Conservation (phyloP, 2,329 filamentous ascomycete genomes). For the Fusarium verrucosum region DNA sequence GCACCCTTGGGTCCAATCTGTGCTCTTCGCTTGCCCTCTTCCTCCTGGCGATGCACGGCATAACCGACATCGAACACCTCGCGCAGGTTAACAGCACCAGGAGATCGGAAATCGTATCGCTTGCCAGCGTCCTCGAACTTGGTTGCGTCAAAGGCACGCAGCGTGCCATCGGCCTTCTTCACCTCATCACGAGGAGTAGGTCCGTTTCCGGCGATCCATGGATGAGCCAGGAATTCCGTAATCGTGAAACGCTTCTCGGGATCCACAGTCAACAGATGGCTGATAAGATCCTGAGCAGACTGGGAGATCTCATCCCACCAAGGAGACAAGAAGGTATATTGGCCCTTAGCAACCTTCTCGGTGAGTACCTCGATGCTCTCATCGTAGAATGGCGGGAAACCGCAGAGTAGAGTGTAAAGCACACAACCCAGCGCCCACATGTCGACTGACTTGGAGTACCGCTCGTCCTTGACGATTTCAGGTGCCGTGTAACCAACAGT, state of each 20-base stretch:
- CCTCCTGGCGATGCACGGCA: slow-evolving; percentile 94
- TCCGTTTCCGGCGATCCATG: slow-evolving; percentile 82
- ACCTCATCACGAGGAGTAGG: slow-evolving; percentile 68
- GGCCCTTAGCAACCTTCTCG: slow-evolving; percentile 95
- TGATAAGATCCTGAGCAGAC: slow-evolving; percentile 91
- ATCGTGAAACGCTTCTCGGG: slow-evolving; percentile 96
- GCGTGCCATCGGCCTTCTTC: slow-evolving; percentile 55
- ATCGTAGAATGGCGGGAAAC: slow-evolving; percentile 98
- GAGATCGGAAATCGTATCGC: slow-evolving; percentile 91
- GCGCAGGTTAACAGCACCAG: slow-evolving; percentile 91
- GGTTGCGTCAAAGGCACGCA: slow-evolving; percentile 66
- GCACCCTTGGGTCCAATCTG: slow-evolving; percentile 78
- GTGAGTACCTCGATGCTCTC: slow-evolving; percentile 97
- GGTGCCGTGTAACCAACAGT: slow-evolving; percentile 98
- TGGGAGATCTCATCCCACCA: slow-evolving; percentile 99
- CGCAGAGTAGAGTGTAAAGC: slow-evolving; percentile 94
- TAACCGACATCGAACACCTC: slow-evolving; percentile 99
- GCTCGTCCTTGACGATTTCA: slow-evolving; percentile 98
- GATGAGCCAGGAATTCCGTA: slow-evolving; percentile 89
- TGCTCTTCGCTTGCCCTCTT: slow-evolving; percentile 91
- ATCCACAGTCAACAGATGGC: slow-evolving; percentile 91
- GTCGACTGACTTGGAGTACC: slow-evolving; percentile 98
- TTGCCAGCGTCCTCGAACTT: slow-evolving; percentile 68
- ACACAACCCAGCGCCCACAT: slow-evolving; percentile 99
- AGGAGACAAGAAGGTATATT: slow-evolving; percentile 96